phyloP scores from a whole-genome alignment of 1,139 yeast species.

The Wickerhamiella pararugosa region DNA sequence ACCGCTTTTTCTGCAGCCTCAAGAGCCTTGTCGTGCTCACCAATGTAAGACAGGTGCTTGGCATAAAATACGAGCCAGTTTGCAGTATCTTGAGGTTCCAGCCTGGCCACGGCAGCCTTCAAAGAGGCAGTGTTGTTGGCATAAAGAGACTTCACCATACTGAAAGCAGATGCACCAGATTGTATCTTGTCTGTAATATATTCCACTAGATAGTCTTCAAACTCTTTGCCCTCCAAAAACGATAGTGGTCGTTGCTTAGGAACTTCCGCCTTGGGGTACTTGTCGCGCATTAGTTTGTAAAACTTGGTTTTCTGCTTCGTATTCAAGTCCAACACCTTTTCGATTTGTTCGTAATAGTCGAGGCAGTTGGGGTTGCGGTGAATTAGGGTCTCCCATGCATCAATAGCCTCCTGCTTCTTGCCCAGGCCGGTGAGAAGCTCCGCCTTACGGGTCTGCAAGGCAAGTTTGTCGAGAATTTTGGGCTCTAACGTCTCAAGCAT shows the following conservation, averaged over 20 bases:
- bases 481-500: constrained; percentile 39
- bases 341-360: constrained; percentile 50
- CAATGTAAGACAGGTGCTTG: constrained; percentile 54
- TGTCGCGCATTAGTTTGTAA: constrained; percentile 46
- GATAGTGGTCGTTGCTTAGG: constrained; percentile 66
- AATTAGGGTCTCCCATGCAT: constrained; percentile 52
- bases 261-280: constrained; percentile 78
- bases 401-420: constrained; percentile 40
- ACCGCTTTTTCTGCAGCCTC: constrained; percentile 55
- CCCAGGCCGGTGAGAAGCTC: constrained; percentile 36
- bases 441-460: constrained; percentile 55
- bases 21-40: constrained; percentile 19
- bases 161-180: constrained; percentile 78
- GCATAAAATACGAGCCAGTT: constrained; percentile 37
- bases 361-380: constrained; percentile 77
- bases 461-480: constrained; percentile 46
- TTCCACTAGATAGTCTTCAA: constrained; percentile 33
- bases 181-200: constrained; percentile 50
- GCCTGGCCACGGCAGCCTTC: constrained; percentile 5
- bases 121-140: constrained; percentile 22
- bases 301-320: constrained; percentile 25
- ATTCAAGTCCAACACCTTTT: constrained; percentile 37
- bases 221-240: constrained; percentile 39
- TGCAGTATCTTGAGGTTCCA: neutral
- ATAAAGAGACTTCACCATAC: constrained; percentile 70